Percentiles rank a stretch among this genome's conserved stretches.
Conservation (phyloP, 2,329 filamentous ascomycete genomes). For the Aaosphaeria pasadenensis region DNA sequence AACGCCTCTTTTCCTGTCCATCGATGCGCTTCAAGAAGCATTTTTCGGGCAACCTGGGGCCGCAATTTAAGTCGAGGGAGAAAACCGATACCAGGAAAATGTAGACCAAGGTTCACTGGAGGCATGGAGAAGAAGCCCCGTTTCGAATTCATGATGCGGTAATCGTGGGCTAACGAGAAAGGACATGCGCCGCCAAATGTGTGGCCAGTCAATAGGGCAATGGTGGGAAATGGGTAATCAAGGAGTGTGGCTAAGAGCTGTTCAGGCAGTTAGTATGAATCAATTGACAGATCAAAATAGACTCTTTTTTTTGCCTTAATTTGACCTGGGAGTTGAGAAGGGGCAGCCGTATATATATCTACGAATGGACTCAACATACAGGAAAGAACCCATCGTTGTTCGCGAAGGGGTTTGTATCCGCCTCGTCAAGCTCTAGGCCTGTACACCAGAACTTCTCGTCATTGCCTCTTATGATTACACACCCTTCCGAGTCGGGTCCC, state of each 20-base stretch:
- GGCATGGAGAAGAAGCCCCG: slow-evolving; percentile 41
- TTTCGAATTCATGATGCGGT: slow-evolving; percentile 40
- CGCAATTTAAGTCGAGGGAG: slow-evolving; percentile 52
- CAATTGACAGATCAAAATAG: not conserved
- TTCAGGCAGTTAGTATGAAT: not conserved
- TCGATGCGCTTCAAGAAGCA: slow-evolving; percentile 54
- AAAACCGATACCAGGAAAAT: slow-evolving; percentile 55
- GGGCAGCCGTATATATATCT: slow-evolving; percentile 41
- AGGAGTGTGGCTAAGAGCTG: slow-evolving; percentile 46
- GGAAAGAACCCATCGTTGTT: slow-evolving; percentile 59
- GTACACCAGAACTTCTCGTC: slow-evolving; percentile 54
- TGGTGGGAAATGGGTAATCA: slow-evolving; percentile 50
- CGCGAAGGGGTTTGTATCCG: slow-evolving; percentile 50
- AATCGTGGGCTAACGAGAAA: slow-evolving; percentile 48
- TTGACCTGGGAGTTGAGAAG: no score
- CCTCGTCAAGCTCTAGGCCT: slow-evolving; percentile 48
- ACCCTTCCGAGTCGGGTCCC: slow-evolving; percentile 48
- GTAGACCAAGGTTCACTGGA: slow-evolving; percentile 53
- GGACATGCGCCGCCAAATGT: slow-evolving; percentile 51
- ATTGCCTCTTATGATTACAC: slow-evolving; percentile 52
- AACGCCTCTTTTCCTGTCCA: slow-evolving; percentile 54
- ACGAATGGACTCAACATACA: slow-evolving; percentile 3
- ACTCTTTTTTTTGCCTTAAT: not conserved
- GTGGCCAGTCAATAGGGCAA: slow-evolving; percentile 49
- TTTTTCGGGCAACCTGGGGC: slow-evolving; percentile 52